Evolutionary conservation across 495 filamentous ascomycete genomes (phyloP), one percentile per base, ranked within the genome.

Genomic region (Hypoxylon lenormandii): DNA sequence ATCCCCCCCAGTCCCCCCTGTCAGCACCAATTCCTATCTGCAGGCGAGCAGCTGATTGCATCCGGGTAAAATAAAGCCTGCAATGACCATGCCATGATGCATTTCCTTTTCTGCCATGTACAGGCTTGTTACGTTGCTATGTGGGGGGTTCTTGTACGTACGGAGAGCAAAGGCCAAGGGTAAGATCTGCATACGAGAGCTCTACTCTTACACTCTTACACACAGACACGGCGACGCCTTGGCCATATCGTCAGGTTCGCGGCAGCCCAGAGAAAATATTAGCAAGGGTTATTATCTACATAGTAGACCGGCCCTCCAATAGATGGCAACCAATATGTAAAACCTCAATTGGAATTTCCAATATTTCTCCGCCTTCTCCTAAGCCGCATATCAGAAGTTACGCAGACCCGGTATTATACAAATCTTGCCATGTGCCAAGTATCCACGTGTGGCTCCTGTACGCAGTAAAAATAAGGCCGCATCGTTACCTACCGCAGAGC

Each of bases 1-100:
- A 21, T 46, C 30, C 43, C 28, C 45, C n/a, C n/a, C n/a, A n/a
- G n/a, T n/a, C n/a, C n/a, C 38, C 5, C 2, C 30, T 18, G 19
- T 12, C 36, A 42, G 37, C 21, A 46, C 30, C n/a, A 18, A 40
- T 57, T 43, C 30, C 15, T 21, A 48, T 37, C 38, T 54, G 56
- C 36, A 60, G 48, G 64, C 49, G 56, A 56, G 50, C 30, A 49
- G 26, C 47, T 55, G 47, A 49, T 55, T 28, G 36, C 56, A 55
- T 33, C 55, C 64, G 55, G 64, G 55, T 66, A 66, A 67, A 60
- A 67, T 67, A 45, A 63, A n/a, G 50, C 50, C 26, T 50, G 36
- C 54, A 21, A 42, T 37, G 40, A 58, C 15, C 42, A 28, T 50
- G 36, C 54, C 33, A 42, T 21, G 40, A 58, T 15, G 22, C 38